Evolutionary conservation across 495 filamentous ascomycete species (phyloP).

Genomic region (Friedmanniomyces endolithicus): DNA sequence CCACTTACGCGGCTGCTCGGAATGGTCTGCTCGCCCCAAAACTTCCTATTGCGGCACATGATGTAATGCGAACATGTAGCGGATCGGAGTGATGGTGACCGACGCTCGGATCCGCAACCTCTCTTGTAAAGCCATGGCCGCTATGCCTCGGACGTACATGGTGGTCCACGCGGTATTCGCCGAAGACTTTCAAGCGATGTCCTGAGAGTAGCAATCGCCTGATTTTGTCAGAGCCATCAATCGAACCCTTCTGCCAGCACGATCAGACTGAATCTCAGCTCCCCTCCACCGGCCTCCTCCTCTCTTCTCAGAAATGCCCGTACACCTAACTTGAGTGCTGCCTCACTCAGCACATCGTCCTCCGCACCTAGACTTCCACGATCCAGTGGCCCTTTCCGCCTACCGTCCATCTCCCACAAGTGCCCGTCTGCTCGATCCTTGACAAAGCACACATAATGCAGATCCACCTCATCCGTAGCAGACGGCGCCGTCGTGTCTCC

Average conservation of each 20-base stretch:
- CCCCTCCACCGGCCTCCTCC: slow-evolving; percentile 33
- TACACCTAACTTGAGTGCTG: slow-evolving; percentile 50
- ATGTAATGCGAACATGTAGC: no score
- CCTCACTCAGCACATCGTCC: slow-evolving; percentile 59
- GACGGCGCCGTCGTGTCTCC: slow-evolving; percentile 31
- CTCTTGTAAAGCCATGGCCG: no score
- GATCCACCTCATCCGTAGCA: slow-evolving; percentile 29
- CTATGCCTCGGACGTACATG: no score
- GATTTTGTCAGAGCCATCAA: slow-evolving; percentile 12
- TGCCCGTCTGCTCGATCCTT: slow-evolving; percentile 29
- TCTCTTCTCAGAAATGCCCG: slow-evolving; percentile 44
- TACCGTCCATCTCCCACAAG: slow-evolving; percentile 34
- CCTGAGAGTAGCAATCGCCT: background rate
- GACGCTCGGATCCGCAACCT: no score
- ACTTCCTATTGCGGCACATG: no score
- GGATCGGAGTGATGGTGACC: no score
- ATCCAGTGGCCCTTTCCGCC: slow-evolving; percentile 57
- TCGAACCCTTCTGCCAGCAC: slow-evolving; percentile 34
- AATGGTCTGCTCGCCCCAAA: no score
- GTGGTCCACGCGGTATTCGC: no score
- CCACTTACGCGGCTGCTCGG: no score
- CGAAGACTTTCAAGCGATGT: background rate
- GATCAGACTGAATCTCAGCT: slow-evolving; percentile 46
- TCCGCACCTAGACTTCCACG: slow-evolving; percentile 48
- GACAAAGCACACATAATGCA: slow-evolving; percentile 36